Evolutionary conservation across 345 rosid species (phyloP), one percentile per base, ranked within the genome.

Genomic region (Corymbia maculata): DNA sequence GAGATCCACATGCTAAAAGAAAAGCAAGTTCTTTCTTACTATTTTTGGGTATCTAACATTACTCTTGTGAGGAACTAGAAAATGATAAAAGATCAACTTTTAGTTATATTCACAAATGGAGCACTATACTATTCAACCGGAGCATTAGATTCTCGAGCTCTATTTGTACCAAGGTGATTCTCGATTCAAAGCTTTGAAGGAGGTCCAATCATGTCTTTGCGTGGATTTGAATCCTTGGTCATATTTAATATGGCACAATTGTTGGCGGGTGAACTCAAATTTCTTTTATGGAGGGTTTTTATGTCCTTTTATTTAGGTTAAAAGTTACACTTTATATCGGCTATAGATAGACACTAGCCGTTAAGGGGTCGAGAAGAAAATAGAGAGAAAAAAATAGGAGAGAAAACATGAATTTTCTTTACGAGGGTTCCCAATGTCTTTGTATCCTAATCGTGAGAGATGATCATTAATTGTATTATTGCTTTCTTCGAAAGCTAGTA

Each of bases 381-480:
- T 55, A 55, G 28, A 55, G 2, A 55, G 6, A 5, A 22, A 55
- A 55, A 28, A 55, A 22, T 8, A 55, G 9, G 28, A 55, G 49
- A 47, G 61, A 21, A n/a, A n/a, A n/a, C n/a, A 4, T 36, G 42
- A 36, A 36, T 36, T 36, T 36, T 36, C 42, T 36, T 36, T 36
- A 36, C n/a, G 42, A 36, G 42, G 42, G 42, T 36, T 36, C 4
- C 4, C 42, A 36, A 36, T 36, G 5, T 55, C 24, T 55, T 55
- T 55, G 0, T 22, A 12, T 1, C 0, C 6, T 4, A 0, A 55
- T 55, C 0, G 1, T 55, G 61, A 55, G 28, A 55, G 13, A 22
- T 21, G 1, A 55, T 55, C 6, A 2, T 55, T 22, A 12, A 22
- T 55, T 22, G 28, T 55, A 9, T 22, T 55, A 2, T 55, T 22